Conservation (phyloP, 371 early-diverging fungal species). For the Mucor ambiguus region DNA sequence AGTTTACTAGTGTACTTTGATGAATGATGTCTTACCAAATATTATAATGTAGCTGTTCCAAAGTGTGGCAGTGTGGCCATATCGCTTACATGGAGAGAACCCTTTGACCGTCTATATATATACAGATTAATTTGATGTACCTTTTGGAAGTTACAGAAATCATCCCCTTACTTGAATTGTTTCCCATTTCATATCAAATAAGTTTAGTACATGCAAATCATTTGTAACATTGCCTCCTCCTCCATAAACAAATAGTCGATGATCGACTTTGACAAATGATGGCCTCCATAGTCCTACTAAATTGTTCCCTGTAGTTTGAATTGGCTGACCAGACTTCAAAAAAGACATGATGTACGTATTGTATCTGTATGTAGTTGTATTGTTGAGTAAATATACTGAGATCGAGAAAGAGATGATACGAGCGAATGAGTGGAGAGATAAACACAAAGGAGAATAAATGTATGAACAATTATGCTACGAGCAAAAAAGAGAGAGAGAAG, state of each 20-base stretch:
- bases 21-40: constrained; percentile 43
- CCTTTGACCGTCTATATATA: constrained; percentile 46
- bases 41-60: constrained; percentile 57
- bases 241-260: constrained; percentile 62
- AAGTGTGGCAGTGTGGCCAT: constrained; percentile 60
- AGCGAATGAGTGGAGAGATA: not conserved
- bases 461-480: not conserved
- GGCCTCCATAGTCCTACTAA: constrained; percentile 69
- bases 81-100: constrained; percentile 55
- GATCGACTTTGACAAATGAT: constrained; percentile 63
- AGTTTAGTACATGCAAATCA: constrained; percentile 61
- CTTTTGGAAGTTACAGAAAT: not conserved
- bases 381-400: not conserved
- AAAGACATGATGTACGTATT: constrained; percentile 13
- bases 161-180: constrained; percentile 42
- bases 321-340: constrained; percentile 51
- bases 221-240: constrained; percentile 67
- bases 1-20: not conserved
- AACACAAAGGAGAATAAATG: not conserved
- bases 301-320: constrained; percentile 61
- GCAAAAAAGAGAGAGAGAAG: constrained; percentile 1
- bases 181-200: constrained; percentile 52
- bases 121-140: not conserved
- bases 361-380: not conserved
- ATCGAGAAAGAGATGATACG: not conserved